A percentile compares a stretch with the other conserved stretches of the same genome.
Evolutionary conservation across 345 rosid species (phyloP).

Genomic region (Populus nigra): DNA sequence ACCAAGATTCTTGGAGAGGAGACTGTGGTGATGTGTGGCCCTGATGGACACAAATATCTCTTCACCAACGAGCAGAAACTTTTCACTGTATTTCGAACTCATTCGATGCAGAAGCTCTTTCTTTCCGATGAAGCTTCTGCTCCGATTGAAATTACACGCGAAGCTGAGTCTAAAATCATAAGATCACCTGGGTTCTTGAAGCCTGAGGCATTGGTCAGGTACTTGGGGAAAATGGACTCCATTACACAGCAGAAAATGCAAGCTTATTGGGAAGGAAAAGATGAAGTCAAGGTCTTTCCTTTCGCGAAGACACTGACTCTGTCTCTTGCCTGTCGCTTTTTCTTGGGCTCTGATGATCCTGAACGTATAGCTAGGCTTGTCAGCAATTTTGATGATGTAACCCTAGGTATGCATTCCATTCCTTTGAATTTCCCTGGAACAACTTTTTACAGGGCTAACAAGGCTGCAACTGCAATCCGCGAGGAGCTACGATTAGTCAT

Average conservation of each 20-base stretch:
- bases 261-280: constrained; percentile 42
- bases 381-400: constrained; percentile 36
- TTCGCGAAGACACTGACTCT: constrained; percentile 45
- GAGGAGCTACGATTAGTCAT: constrained; percentile 35
- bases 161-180: constrained; percentile 27
- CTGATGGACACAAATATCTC: constrained; percentile 53
- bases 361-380: constrained; percentile 40
- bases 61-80: constrained; percentile 52
- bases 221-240: constrained; percentile 47
- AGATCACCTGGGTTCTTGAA: constrained; percentile 46
- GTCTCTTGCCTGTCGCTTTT: constrained; percentile 48
- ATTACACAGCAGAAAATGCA: constrained; percentile 42
- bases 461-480: constrained; percentile 34
- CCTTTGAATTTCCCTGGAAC: constrained; percentile 44
- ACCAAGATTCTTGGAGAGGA: constrained; percentile 53
- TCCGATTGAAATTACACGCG: constrained; percentile 16
- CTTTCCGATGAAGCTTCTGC: constrained; percentile 36
- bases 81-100: constrained; percentile 55
- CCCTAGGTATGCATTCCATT: constrained; percentile 49
- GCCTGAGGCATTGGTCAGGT: constrained; percentile 52
- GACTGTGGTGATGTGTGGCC: constrained; percentile 54
- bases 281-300: constrained; percentile 27
- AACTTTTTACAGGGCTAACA: constrained; percentile 33
- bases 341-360: constrained; percentile 48
- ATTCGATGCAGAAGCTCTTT: constrained; percentile 48